Percentiles rank a stretch among this genome's conserved stretches.
phyloP scores from a whole-genome alignment of 108 stramenopile genomes.

The Pelagomonas calceolata region DNA sequence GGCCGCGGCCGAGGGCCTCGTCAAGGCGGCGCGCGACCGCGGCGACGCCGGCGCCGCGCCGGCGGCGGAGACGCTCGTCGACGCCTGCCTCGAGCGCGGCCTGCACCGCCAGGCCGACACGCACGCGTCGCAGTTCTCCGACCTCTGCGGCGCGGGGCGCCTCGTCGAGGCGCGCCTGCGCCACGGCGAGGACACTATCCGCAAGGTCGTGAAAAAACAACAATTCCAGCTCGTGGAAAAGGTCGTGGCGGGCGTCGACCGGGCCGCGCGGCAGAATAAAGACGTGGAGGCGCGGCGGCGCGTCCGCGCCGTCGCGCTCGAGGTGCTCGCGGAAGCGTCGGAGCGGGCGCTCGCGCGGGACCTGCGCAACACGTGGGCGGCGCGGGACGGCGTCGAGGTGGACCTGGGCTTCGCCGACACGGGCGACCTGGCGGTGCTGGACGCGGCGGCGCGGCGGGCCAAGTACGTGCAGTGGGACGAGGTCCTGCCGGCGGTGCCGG shows the following conservation, averaged over 20 bases:
- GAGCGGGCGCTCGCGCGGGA: slow-evolving; percentile 36
- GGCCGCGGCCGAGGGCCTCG: too few species aligned
- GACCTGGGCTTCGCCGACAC: slow-evolving; percentile 43
- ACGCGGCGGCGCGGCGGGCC: slow-evolving; percentile 31
- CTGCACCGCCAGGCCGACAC: slow-evolving; percentile 53
- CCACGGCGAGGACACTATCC: slow-evolving; percentile 60
- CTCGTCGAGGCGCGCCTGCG: slow-evolving; percentile 53
- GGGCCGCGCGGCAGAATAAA: slow-evolving; percentile 29
- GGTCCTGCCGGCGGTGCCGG: slow-evolving; percentile 29
- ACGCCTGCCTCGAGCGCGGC: slow-evolving; percentile 44
- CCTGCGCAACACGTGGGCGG: slow-evolving; percentile 10
- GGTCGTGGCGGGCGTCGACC: slow-evolving; percentile 55
- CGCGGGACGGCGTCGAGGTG: too few species aligned
- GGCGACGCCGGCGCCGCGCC: background rate
- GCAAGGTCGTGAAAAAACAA: slow-evolving; percentile 45
- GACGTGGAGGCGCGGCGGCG: slow-evolving; percentile 19
- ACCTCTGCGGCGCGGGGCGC: slow-evolving; percentile 42
- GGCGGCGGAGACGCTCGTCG: slow-evolving; percentile 45
- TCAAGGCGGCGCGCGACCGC: too few species aligned
- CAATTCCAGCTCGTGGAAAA: slow-evolving; percentile 50
- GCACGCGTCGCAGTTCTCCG: slow-evolving; percentile 48
- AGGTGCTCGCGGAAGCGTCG: slow-evolving; percentile 36
- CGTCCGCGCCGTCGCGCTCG: slow-evolving; percentile 49
- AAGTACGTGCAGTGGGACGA: slow-evolving; percentile 63
- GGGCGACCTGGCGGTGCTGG: slow-evolving; percentile 33